phyloP scores from a whole-genome alignment of 192 early-diverging fungal genomes.

The Haplosporangium gracile region DNA sequence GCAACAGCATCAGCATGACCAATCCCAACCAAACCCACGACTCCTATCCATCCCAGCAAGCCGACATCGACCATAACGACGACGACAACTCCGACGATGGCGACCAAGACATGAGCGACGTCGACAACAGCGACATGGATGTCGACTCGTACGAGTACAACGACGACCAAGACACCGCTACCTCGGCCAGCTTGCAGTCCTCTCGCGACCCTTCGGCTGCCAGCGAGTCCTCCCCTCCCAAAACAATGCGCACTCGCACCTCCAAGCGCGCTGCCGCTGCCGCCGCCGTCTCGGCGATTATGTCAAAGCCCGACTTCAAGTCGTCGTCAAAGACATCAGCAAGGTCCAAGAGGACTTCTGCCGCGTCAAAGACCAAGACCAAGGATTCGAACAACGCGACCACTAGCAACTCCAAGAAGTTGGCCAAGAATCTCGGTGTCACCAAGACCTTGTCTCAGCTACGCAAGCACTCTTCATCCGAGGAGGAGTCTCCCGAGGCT shows the following conservation, averaged over 20 bases:
- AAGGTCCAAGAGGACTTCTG: neutral
- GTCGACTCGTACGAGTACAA: constrained; percentile 30
- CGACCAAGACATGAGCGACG: constrained; percentile 36
- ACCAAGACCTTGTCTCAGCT: constrained; percentile 6
- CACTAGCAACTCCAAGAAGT: neutral
- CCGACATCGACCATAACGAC: neutral
- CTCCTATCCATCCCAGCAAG: neutral
- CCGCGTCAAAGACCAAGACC: constrained; percentile 2
- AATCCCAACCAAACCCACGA: neutral
- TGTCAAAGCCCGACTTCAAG: constrained; percentile 5
- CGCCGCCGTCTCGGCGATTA: neutral
- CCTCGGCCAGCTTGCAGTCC: neutral
- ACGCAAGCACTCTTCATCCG: constrained; percentile 20
- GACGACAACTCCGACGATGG: neutral
- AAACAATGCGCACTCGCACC: constrained; percentile 6
- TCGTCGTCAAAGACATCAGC: neutral
- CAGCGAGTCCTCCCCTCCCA: neutral
- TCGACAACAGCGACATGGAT: constrained; percentile 33
- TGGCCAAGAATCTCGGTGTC: neutral
- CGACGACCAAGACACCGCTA: constrained; percentile 13
- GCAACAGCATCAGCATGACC: constrained; percentile 1
- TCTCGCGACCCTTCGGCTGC: constrained; percentile 24
- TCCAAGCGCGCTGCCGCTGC: constrained; percentile 12
- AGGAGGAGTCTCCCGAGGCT: constrained; percentile 41
- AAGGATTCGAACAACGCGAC: neutral